A percentile compares a stretch with the other conserved stretches of the same genome.
Conservation (phyloP, 1,284 basidiomycete species). For the Xerocomus minutiporus region DNA sequence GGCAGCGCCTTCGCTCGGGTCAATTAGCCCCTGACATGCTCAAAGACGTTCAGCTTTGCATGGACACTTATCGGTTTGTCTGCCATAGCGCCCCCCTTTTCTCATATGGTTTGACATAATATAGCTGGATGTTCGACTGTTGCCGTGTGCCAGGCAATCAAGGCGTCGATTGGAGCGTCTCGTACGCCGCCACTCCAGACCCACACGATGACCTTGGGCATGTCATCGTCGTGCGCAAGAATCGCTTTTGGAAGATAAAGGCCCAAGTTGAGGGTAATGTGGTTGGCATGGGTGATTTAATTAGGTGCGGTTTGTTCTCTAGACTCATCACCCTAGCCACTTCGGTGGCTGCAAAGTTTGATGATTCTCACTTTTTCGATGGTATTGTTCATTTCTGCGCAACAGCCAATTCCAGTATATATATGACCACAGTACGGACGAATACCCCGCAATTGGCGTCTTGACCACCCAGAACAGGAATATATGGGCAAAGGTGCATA, state of each 20-base stretch:
- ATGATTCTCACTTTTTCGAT: not conserved
- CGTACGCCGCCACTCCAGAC: slow-evolving; percentile 60
- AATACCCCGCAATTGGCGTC: slow-evolving; percentile 71
- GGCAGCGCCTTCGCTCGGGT: slow-evolving; percentile 64
- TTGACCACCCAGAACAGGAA: slow-evolving; percentile 78
- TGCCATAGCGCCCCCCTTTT: not conserved
- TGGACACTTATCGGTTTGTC: slow-evolving; percentile 79
- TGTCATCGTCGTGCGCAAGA: slow-evolving; percentile 74
- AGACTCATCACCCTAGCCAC: not conserved
- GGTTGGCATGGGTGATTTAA: slow-evolving; percentile 66
- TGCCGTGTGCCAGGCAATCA: slow-evolving; percentile 73
- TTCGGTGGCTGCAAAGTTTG: not conserved
- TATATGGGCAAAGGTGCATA: slow-evolving; percentile 71
- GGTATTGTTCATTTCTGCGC: slow-evolving; percentile 1
- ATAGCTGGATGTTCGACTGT: slow-evolving; percentile 90
- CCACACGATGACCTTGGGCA: slow-evolving; percentile 61
- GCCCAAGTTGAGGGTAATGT: slow-evolving; percentile 53
- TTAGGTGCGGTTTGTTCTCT: slow-evolving; percentile 41
- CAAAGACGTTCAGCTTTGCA: slow-evolving; percentile 75
- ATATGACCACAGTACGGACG: slow-evolving; percentile 57
- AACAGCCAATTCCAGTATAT: slow-evolving; percentile 72
- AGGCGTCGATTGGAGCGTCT: slow-evolving; percentile 73
- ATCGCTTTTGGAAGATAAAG: slow-evolving; percentile 74
- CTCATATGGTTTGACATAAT: not conserved
- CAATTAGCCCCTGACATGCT: slow-evolving; percentile 66